Base-by-base conservation (phyloP, 2,329 filamentous ascomycete genomes). In the Scedosporium minutisporum region DNA sequence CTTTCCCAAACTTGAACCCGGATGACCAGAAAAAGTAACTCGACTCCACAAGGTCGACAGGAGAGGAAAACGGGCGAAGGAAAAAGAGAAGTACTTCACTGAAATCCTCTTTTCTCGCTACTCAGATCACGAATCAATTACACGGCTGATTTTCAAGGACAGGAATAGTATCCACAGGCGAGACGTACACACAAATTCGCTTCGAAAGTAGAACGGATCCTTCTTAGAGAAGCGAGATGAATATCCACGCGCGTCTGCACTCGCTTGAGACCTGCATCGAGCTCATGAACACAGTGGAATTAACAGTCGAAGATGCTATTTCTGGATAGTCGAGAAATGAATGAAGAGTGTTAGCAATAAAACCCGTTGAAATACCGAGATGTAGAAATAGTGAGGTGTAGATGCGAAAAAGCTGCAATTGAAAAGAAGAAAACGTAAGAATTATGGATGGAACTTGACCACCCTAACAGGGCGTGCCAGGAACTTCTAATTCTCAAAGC, bases 201-300 rank as follows among this genome's bases (percentile, higher is more conserved):
- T 46, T 46, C 41, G 41, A 25, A 48, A 60, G 16, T n/a, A 27
- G 42, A 29, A 29, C 7, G 38, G 44, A 46, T 25, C 44, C 25
- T 23, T 12, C 44, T 23, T 51, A 6, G 42, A 48, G 23, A 55
- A 61, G 44, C 59, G 59, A 61, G 46, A 61, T 61, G 59, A 61
- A 41, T 29, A 38, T 38, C 44, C 25, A 23, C 42, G 44, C 44
- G 44, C 33, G 4, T 58, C 57, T 42, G 29, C 29, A 58, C 16
- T 60, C 58, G 58, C 58, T 48, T 46, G 58, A n/a, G 12, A 60
- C 41, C 3, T 60, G 58, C 58, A 60, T 60, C 12, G 58, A 33
- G 58, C 42, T 55, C 51, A 55, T 55, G 51, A 55, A 55, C 51
- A 55, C 51, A 55, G 51, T 55, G 51, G 51, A 55, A 23, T 55